A percentile compares a stretch with the other conserved stretches of the same genome.
Conservation (phyloP, 495 filamentous ascomycete species). For the Neurospora sp. region DNA sequence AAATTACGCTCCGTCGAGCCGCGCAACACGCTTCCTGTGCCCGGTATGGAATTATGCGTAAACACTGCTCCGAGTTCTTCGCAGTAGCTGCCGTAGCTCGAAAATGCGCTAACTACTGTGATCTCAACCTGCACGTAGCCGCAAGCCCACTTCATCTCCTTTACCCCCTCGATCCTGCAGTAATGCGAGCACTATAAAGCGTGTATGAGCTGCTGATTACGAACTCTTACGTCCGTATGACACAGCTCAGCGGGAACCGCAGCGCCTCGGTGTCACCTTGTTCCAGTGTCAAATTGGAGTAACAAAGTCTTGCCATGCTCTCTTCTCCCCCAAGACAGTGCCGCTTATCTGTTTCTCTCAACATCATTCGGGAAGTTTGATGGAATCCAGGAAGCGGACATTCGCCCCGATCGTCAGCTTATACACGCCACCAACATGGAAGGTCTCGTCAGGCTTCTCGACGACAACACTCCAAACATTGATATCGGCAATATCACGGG, state of each 20-base stretch:
- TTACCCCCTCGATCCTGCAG: conserved; percentile 26
- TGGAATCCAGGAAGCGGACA: background rate
- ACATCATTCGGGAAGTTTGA: background rate
- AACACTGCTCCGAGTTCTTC: background rate
- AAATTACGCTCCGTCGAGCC: background rate
- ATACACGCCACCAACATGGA: background rate
- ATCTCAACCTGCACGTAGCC: conserved; percentile 16
- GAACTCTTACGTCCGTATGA: conserved; percentile 24
- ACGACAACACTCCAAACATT: background rate
- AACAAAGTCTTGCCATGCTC: background rate
- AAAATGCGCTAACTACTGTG: background rate
- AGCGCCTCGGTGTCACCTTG: conserved; percentile 7
- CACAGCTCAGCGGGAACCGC: background rate
- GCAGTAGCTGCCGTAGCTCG: background rate
- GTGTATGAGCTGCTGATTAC: conserved; percentile 2
- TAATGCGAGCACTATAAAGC: conserved; percentile 13
- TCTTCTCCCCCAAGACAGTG: background rate
- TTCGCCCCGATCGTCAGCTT: background rate
- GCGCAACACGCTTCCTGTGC: background rate
- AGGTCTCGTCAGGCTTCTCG: background rate
- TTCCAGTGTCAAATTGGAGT: background rate
- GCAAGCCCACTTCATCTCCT: conserved; percentile 21
- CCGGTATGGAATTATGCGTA: background rate
- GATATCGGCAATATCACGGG: background rate
- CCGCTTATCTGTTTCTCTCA: background rate